Conservation (phyloP, 805 yeast species). For the Spathaspora passalidarum region DNA sequence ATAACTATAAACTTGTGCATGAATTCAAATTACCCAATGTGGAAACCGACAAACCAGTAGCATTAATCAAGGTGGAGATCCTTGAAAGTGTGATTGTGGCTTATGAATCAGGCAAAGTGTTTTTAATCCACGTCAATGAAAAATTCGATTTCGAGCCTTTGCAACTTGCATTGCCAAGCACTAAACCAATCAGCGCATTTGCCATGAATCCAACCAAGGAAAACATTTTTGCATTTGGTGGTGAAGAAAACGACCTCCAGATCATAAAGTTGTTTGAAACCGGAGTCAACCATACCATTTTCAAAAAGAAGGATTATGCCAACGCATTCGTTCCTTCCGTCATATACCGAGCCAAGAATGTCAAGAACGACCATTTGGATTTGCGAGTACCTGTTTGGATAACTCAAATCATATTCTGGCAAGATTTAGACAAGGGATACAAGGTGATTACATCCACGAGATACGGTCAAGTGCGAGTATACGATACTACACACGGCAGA, state of each 20-base stretch:
- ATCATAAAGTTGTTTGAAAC: conserved; percentile 37
- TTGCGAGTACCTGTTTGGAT: conserved; percentile 83
- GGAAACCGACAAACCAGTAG: conserved; percentile 24
- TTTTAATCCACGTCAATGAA: conserved; percentile 31
- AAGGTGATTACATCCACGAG: conserved; percentile 65
- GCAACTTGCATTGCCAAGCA: conserved; percentile 25
- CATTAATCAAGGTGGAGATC: conserved; percentile 25
- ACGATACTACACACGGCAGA: conserved; percentile 65
- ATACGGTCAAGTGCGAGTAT: conserved; percentile 72
- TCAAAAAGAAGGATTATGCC: conserved; percentile 18
- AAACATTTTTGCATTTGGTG: conserved; percentile 75
- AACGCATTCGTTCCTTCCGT: conserved; percentile 22
- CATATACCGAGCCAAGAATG: conserved; percentile 75
- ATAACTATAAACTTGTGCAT: conserved; percentile 37
- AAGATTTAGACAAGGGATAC: conserved; percentile 35
- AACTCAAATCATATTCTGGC: conserved; percentile 48
- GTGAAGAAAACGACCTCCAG: conserved; percentile 74
- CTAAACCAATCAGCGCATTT: conserved; percentile 50
- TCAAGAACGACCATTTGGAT: conserved; percentile 74
- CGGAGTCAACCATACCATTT: conserved; percentile 14
- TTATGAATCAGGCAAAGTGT: conserved; percentile 44
- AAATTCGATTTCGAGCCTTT: conserved; percentile 30
- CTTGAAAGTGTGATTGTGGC: conserved; percentile 40
- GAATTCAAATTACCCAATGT: conserved; percentile 22
- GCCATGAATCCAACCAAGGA: conserved; percentile 44